Conservation (phyloP, 805 yeast genomes). For the Naumovozyma dairenensis region DNA sequence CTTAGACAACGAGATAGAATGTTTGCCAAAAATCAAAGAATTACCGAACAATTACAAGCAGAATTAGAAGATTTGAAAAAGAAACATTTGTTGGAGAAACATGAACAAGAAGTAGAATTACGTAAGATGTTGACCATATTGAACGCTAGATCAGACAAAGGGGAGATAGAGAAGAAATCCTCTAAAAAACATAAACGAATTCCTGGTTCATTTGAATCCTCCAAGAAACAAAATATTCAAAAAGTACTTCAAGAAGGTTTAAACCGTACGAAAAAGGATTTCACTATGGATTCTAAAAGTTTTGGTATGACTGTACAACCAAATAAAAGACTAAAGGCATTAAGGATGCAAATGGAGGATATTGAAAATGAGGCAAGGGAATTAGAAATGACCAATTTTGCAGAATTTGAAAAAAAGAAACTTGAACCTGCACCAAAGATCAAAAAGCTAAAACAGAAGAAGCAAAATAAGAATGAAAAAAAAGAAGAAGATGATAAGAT, state of each 20-base stretch:
- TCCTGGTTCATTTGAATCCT: slow-evolving; percentile 16
- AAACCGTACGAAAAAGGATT: slow-evolving; percentile 32
- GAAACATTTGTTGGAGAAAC: slow-evolving; percentile 51
- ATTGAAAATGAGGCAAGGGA: slow-evolving; percentile 77
- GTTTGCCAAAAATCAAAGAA: slow-evolving; percentile 51
- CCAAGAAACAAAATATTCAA: slow-evolving; percentile 22
- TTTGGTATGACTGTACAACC: slow-evolving; percentile 50
- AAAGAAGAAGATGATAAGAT: slow-evolving; percentile 42
- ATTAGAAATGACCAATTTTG: slow-evolving; percentile 77
- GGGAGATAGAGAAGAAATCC: slow-evolving; percentile 9
- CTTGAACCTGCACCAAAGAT: slow-evolving; percentile 11
- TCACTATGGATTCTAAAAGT: slow-evolving; percentile 32
- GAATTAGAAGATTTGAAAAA: slow-evolving; percentile 65
- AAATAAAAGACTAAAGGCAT: slow-evolving; percentile 58
- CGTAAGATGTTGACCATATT: slow-evolving; percentile 59
- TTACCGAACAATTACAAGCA: slow-evolving; percentile 47
- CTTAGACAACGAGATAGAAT: slow-evolving; percentile 61
- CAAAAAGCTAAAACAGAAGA: slow-evolving; percentile 1
- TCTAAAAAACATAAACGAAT: slow-evolving; percentile 2
- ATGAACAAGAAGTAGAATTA: slow-evolving; percentile 67
- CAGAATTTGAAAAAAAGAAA: slow-evolving; percentile 31
- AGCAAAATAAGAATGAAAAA: slow-evolving; percentile 3
- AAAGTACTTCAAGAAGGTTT: slow-evolving; percentile 26
- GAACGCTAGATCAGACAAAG: slow-evolving; percentile 35
- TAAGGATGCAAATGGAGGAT: slow-evolving; percentile 77